Evolutionary conservation across 805 yeast genomes (phyloP).

Genomic region (Yarrowia keelungensis): DNA sequence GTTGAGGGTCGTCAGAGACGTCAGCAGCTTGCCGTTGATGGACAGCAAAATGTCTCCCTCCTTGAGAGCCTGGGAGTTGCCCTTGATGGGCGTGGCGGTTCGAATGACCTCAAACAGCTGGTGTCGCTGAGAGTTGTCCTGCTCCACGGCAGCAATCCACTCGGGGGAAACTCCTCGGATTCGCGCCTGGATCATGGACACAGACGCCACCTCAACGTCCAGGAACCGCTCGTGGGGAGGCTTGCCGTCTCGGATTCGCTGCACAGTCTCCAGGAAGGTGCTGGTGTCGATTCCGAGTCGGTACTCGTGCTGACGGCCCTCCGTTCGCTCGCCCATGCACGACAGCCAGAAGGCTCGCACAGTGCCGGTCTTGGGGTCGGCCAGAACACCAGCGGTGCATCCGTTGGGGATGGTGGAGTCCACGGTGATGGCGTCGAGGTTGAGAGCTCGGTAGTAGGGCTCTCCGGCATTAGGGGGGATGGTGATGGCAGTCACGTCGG

Average conservation of each 20-base stretch:
- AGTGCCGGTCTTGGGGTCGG: constrained; percentile 72
- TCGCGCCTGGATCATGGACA: constrained; percentile 76
- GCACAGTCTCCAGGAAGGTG: constrained; percentile 65
- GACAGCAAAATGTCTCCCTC: constrained; percentile 81
- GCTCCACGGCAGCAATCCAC: constrained; percentile 76
- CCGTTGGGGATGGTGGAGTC: constrained; percentile 76
- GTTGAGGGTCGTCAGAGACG: constrained; percentile 70
- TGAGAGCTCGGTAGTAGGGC: constrained; percentile 87
- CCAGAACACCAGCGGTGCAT: constrained; percentile 79
- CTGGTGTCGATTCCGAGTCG: constrained; percentile 79
- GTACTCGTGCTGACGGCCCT: constrained; percentile 65
- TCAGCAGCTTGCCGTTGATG: constrained; percentile 69
- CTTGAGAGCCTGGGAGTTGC: constrained; percentile 48
- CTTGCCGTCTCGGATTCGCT: constrained; percentile 56
- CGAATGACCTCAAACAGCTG: constrained; percentile 77
- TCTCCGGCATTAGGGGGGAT: constrained; percentile 70
- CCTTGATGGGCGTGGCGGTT: constrained; percentile 55
- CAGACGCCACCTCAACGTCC: constrained; percentile 77
- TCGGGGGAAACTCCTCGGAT: constrained; percentile 85
- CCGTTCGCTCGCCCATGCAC: constrained; percentile 76
- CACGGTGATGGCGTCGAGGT: constrained; percentile 75
- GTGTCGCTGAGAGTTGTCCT: constrained; percentile 65
- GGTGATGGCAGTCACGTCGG: constrained; percentile 76
- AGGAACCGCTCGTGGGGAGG: constrained; percentile 67
- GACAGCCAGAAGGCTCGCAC: constrained; percentile 87